Percentiles rank a stretch among this genome's conserved stretches.
phyloP scores from a whole-genome alignment of 495 filamentous ascomycete genomes.

The Pseudevernia furfuracea region DNA sequence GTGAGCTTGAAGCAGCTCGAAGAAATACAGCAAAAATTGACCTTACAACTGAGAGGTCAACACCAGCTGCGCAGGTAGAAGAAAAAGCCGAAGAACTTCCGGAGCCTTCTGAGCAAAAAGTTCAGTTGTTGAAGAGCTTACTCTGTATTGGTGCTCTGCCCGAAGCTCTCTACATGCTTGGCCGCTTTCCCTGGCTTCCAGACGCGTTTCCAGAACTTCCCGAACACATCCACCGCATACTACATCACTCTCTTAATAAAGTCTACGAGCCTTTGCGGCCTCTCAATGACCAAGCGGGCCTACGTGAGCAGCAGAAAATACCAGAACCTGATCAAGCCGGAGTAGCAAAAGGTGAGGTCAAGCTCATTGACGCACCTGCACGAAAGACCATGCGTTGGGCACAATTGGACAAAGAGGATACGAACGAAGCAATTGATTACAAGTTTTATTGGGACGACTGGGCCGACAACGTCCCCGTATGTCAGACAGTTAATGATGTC shows the following conservation, averaged over 20 bases:
- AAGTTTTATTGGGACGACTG: conserved; percentile 97
- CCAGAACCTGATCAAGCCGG: conserved; percentile 54
- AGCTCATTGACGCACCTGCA: conserved; percentile 44
- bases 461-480: conserved; percentile 85
- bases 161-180: conserved; percentile 86
- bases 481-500: conserved; percentile 82
- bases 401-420: conserved; percentile 65
- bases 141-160: conserved; percentile 88
- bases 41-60: conserved; percentile 41
- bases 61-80: conserved; percentile 39
- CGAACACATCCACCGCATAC: conserved; percentile 72
- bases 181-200: conserved; percentile 83
- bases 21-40: conserved; percentile 44
- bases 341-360: conserved; percentile 57
- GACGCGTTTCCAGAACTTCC: conserved; percentile 72
- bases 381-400: conserved; percentile 69
- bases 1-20: conserved; percentile 30
- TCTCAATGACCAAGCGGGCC: conserved; percentile 32
- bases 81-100: conserved; percentile 57
- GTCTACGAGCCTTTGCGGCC: conserved; percentile 53
- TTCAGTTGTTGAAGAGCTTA: conserved; percentile 72
- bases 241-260: conserved; percentile 67
- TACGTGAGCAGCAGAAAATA: conserved; percentile 43
- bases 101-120: conserved; percentile 85
- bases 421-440: conserved; percentile 64